Conservation (phyloP, 2,329 filamentous ascomycete species). For the Falciphora oryzae region DNA sequence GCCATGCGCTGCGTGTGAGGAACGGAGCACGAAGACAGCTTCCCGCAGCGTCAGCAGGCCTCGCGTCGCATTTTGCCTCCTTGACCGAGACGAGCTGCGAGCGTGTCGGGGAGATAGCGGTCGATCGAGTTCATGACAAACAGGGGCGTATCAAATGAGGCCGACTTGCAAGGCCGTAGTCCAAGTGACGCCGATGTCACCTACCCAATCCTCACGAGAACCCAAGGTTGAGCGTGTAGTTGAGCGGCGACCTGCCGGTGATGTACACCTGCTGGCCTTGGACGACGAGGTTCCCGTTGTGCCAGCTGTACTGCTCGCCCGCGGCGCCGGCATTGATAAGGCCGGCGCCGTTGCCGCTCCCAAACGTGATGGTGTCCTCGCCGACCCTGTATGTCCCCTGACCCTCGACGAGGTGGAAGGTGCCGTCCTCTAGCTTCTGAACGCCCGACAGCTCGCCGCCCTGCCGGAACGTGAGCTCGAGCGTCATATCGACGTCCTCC, state of each 20-base stretch:
- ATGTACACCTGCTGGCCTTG: conserved; percentile 4
- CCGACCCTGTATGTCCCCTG: conserved; percentile 4
- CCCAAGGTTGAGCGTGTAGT: conserved; percentile 4
- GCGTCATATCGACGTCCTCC: conserved; percentile 4
- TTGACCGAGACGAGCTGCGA: too few species aligned
- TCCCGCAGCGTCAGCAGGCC: too few species aligned
- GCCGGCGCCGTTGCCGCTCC: conserved; percentile 4
- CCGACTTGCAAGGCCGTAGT: too few species aligned
- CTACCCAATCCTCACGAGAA: not conserved
- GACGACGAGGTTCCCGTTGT: conserved; percentile 1
- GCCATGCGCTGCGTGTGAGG: too few species aligned
- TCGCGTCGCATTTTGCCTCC: too few species aligned
- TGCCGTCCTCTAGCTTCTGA: not conserved
- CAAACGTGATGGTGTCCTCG: conserved; percentile 7
- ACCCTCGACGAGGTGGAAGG: not conserved
- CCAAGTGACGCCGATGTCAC: not conserved
- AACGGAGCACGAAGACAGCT: too few species aligned
- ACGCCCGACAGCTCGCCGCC: conserved; percentile 2
- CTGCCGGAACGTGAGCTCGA: conserved; percentile 4
- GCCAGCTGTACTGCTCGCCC: conserved; percentile 8
- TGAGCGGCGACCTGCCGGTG: conserved; percentile 4
- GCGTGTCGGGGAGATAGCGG: too few species aligned
- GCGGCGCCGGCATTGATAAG: conserved; percentile 1
- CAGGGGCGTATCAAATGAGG: too few species aligned
- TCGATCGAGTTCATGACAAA: too few species aligned